Base-by-base conservation (phyloP, 2,329 filamentous ascomycete genomes). In the Neonectria hederae region DNA sequence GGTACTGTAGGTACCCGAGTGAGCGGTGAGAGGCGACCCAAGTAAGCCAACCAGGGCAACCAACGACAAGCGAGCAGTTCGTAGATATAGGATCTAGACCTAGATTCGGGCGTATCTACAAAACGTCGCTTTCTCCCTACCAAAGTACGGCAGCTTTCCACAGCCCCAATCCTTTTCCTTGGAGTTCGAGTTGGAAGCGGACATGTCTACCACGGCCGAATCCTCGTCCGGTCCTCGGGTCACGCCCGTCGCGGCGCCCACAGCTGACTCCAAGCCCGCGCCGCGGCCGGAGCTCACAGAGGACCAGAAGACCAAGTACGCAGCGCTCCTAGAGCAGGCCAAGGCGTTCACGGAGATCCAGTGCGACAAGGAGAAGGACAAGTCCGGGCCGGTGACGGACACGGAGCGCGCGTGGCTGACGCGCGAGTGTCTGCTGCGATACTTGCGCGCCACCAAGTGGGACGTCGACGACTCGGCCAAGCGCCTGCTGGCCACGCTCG, bases 371-470 rank as follows among this genome's bases (percentile, higher is more conserved):
- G 75, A 82, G 7, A 86, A 87, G 70, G 90, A 79, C 66, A 84
- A 85, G 65, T 85, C 77, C 9, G 87, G 87, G 2, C 89, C 92
- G 2, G 81, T 98, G 63, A 89, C 88, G 54, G 93, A 97, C 63
- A 82, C 84, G 54, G 96, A 99, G 81, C 91, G 89, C 75, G 89
- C 96, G 82, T 99, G 93, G 89, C 86, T 99, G 70, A 97, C 94
- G 13, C 89, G 90, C 69, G 96, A 99, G 78, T 98, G 95, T 76
- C 86, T 99, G 17, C 85, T 97, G 43, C 92, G 96, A 71, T 99
- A 97, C 78, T 89, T 99, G 30, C 91, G 95, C 64, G 96, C 96
- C 21, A 94, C 93, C 40, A 97, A 97, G 80, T 99, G 96, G 94
- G 85, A 90, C 70, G 85, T 91, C 54, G 82, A 88, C 46, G 89